A percentile compares a stretch with the other conserved stretches of the same genome.
Evolutionary conservation across 2,329 filamentous ascomycete genomes (phyloP).

Genomic region (Botrytis squamosa): DNA sequence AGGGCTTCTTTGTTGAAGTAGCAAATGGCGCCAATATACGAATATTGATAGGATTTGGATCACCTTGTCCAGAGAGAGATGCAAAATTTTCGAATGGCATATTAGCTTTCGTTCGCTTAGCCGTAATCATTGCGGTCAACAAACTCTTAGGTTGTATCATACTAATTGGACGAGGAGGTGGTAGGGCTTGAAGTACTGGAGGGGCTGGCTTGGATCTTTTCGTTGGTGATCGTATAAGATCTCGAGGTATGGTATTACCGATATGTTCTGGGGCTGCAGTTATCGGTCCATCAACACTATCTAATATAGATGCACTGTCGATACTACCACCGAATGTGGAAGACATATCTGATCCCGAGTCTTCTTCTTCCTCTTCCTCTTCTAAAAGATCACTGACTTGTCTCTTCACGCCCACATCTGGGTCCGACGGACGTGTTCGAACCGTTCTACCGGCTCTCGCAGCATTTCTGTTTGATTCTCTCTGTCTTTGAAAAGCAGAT

Average conservation of each 20-base stretch:
- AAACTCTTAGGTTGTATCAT: slow-evolving; percentile 68
- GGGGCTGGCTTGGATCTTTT: slow-evolving; percentile 59
- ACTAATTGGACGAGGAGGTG: slow-evolving; percentile 67
- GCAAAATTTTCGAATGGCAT: slow-evolving; percentile 77
- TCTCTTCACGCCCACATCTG: slow-evolving; percentile 39
- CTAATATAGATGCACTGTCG: slow-evolving; percentile 68
- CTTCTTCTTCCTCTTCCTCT: slow-evolving; percentile 50
- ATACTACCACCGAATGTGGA: slow-evolving; percentile 66
- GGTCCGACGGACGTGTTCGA: slow-evolving; percentile 54
- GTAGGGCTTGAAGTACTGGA: slow-evolving; percentile 62
- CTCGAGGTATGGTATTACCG: slow-evolving; percentile 62
- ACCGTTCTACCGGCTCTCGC: slow-evolving; percentile 54
- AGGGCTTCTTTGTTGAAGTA: slow-evolving; percentile 60
- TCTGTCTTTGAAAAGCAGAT: slow-evolving; percentile 61
- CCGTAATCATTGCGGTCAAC: slow-evolving; percentile 69
- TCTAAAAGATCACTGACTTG: slow-evolving; percentile 49
- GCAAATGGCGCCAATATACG: slow-evolving; percentile 77
- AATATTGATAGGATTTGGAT: slow-evolving; percentile 71
- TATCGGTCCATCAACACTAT: slow-evolving; percentile 58
- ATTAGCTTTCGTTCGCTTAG: slow-evolving; percentile 65
- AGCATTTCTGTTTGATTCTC: slow-evolving; percentile 59
- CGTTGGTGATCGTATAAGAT: slow-evolving; percentile 61
- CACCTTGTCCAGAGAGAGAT: slow-evolving; percentile 73
- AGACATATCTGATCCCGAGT: slow-evolving; percentile 63
- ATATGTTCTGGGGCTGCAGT: slow-evolving; percentile 56